A percentile compares a stretch with the other conserved stretches of the same genome.
Evolutionary conservation across 2,329 filamentous ascomycete genomes (phyloP).

Genomic region (Aspergillus spinulosporus): DNA sequence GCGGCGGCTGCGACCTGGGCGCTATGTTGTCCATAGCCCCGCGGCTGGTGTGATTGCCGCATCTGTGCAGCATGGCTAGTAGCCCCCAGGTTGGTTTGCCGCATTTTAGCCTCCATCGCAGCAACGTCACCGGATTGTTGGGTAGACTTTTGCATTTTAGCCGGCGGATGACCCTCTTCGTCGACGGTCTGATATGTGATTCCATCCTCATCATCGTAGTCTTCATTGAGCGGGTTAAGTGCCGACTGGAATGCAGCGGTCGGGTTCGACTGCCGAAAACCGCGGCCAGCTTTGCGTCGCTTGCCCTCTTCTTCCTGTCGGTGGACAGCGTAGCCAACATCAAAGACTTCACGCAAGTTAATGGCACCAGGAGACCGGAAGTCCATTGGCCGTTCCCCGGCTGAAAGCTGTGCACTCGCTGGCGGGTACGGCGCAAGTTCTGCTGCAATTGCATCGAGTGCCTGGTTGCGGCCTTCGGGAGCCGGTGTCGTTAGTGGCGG

Average conservation of each 20-base stretch:
- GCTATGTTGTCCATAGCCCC: conserved; percentile 86
- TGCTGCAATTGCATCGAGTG: conserved; percentile 51
- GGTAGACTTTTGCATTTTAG: conserved; percentile 67
- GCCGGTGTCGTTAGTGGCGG: conserved; percentile 71
- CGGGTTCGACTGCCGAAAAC: conserved; percentile 58
- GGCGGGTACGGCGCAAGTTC: conserved; percentile 45
- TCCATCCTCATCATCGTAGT: conserved; percentile 62
- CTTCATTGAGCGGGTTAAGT: conserved; percentile 65
- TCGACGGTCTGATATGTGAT: conserved; percentile 19
- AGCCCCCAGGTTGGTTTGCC: conserved; percentile 72
- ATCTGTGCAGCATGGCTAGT: conserved; percentile 62
- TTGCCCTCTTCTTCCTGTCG: conserved; percentile 95
- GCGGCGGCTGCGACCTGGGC: conserved; percentile 80
- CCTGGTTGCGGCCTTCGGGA: conserved; percentile 50
- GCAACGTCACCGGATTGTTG: conserved; percentile 61
- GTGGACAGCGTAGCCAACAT: conserved; percentile 97
- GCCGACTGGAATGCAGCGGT: conserved; percentile 61
- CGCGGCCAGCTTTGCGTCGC: conserved; percentile 77
- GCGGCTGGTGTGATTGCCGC: conserved; percentile 57
- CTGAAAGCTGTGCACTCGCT: conserved; percentile 54
- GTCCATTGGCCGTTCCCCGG: conserved; percentile 71
- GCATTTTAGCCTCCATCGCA: conserved; percentile 82
- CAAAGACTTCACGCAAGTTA: conserved; percentile 95
- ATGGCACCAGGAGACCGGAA: conserved; percentile 94
- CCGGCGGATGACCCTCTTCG: conserved; percentile 46